A percentile compares a stretch with the other conserved stretches of the same genome.
These are phyloP conservation scores for Xylaria nigripes DNA, from an alignment of 495 filamentous ascomycete genomes.

Conservation along the genomic window DNA sequence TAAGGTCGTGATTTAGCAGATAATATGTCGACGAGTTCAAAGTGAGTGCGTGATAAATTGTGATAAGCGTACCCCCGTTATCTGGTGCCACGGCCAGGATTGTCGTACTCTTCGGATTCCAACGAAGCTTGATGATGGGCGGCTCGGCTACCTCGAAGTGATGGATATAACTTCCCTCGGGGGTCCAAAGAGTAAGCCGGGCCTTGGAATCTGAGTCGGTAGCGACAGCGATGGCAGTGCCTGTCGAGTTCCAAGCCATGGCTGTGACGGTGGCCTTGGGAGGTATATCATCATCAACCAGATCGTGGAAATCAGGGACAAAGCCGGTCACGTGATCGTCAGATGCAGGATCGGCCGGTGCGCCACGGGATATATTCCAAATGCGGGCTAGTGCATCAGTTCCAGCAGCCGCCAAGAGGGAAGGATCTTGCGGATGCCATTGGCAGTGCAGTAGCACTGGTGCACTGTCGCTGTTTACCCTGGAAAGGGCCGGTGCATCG, in stretches of 20 bases:
- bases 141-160: conserved; percentile 40
- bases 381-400: conserved; percentile 69
- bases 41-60: conserved; percentile 38
- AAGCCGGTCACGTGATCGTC: conserved; percentile 39
- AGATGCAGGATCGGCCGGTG: conserved; percentile 36
- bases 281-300: conserved; percentile 40
- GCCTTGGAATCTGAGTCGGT: conserved; percentile 55
- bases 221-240: conserved; percentile 59
- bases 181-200: conserved; percentile 59
- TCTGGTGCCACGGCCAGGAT: conserved; percentile 50
- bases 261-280: conserved; percentile 46
- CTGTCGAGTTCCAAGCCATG: conserved; percentile 64
- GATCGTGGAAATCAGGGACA: conserved; percentile 28
- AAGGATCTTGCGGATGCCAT: conserved; percentile 72
- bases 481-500: conserved; percentile 33
- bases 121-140: conserved; percentile 51
- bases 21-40: conserved; percentile 33
- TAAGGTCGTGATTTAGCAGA: conserved; percentile 35
- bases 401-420: conserved; percentile 64
- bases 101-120: conserved; percentile 48
- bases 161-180: conserved; percentile 44
- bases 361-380: conserved; percentile 59
- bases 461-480: conserved; percentile 33
- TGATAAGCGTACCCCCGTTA: conserved; percentile 40
- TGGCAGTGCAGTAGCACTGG: conserved; percentile 57